phyloP scores from a whole-genome alignment of 1,139 yeast genomes.

The Torulaspora globosa region DNA sequence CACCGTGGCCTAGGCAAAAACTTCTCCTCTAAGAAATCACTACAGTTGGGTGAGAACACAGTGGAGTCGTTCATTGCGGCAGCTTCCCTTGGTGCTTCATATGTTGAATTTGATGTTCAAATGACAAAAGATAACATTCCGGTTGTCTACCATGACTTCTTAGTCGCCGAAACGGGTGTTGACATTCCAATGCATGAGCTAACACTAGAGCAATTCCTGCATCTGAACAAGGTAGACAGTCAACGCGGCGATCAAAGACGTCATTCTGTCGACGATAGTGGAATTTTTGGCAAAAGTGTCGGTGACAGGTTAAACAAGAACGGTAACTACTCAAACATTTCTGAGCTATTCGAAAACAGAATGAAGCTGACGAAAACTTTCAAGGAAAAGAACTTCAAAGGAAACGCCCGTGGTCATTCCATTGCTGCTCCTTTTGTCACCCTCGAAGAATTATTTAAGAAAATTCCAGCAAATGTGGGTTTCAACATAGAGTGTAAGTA shows the following conservation, averaged over 20 bases:
- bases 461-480: slow-evolving; percentile 79
- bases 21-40: slow-evolving; percentile 59
- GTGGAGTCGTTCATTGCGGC: slow-evolving; percentile 95
- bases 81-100: slow-evolving; percentile 87
- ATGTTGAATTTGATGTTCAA: slow-evolving; percentile 96
- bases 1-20: slow-evolving; percentile 96
- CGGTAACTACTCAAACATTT: slow-evolving; percentile 13
- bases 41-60: slow-evolving; percentile 94
- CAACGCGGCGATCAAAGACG: slow-evolving; percentile 20
- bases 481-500: slow-evolving; percentile 93
- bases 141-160: slow-evolving; percentile 90
- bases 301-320: slow-evolving; percentile 11
- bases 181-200: slow-evolving; percentile 95
- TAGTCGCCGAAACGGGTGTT: slow-evolving; percentile 93
- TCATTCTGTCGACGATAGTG: slow-evolving; percentile 22
- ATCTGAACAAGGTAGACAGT: slow-evolving; percentile 44
- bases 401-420: slow-evolving; percentile 82
- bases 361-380: slow-evolving; percentile 86
- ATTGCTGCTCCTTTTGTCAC: slow-evolving; percentile 93
- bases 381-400: slow-evolving; percentile 84
- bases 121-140: slow-evolving; percentile 90
- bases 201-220: slow-evolving; percentile 84
- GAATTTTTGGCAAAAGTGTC: slow-evolving; percentile 13
- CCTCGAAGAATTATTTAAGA: slow-evolving; percentile 73
- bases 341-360: slow-evolving; percentile 48